Evolutionary conservation across 2,329 filamentous ascomycete genomes (phyloP).

Genomic region (Diaporthe citrichinensis): DNA sequence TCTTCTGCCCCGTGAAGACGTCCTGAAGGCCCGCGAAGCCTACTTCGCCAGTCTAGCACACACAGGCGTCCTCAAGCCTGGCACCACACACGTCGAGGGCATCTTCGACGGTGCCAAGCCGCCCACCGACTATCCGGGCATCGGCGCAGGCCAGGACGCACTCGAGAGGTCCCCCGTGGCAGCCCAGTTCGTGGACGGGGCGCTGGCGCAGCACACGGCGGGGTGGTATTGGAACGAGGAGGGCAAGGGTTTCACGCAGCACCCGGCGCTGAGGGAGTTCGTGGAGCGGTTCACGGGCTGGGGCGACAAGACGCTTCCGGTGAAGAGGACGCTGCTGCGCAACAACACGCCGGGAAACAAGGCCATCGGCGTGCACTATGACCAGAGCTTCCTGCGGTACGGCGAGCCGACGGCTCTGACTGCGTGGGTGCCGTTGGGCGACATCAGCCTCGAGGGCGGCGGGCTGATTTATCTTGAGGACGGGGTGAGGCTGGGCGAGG

Average conservation of each 20-base stretch:
- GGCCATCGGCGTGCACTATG: constrained; percentile 73
- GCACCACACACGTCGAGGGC: constrained; percentile 64
- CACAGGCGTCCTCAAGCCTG: constrained; percentile 69
- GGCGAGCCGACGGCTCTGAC: constrained; percentile 69
- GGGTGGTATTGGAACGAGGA: constrained; percentile 68
- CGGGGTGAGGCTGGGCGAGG: constrained; percentile 58
- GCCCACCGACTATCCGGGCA: constrained; percentile 62
- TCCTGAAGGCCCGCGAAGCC: constrained; percentile 63
- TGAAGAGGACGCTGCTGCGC: constrained; percentile 65
- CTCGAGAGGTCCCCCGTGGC: constrained; percentile 46
- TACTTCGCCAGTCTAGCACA: constrained; percentile 69
- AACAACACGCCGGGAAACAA: constrained; percentile 71
- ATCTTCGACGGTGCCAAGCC: constrained; percentile 63
- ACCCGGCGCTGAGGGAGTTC: constrained; percentile 64
- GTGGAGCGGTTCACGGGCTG: constrained; percentile 67
- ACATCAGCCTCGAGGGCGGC: constrained; percentile 67
- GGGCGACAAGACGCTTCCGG: constrained; percentile 61
- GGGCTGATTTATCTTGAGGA: constrained; percentile 72
- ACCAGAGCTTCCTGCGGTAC: constrained; percentile 70
- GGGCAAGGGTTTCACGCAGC: constrained; percentile 55
- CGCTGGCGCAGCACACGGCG: constrained; percentile 66
- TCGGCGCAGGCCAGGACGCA: constrained; percentile 64
- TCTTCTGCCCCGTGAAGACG: constrained; percentile 65
- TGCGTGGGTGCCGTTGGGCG: constrained; percentile 70
- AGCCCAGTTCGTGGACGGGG: constrained; percentile 52